Conservation (phyloP, 108 stramenopile species). For the Fistulifera solaris region DNA sequence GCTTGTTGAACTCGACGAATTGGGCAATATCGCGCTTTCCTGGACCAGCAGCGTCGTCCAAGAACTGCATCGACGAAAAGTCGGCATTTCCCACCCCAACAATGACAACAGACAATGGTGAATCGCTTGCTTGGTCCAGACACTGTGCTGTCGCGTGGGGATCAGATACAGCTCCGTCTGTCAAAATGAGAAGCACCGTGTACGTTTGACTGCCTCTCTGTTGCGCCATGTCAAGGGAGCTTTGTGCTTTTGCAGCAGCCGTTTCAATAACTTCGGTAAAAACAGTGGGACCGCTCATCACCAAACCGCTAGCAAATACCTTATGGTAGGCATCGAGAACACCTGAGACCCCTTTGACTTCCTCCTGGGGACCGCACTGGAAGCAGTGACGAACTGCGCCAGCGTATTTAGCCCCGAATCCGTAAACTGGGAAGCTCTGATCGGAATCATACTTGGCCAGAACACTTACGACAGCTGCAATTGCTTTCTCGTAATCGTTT, state of each 20-base stretch:
- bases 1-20: constrained; percentile 60
- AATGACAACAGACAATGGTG: constrained; percentile 68
- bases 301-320: constrained; percentile 42
- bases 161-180: constrained; percentile 85
- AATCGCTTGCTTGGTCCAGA: constrained; percentile 29
- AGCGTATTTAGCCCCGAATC: constrained; percentile 86
- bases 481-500: constrained; percentile 75
- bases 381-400: constrained; percentile 72
- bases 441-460: constrained; percentile 76
- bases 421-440: constrained; percentile 71
- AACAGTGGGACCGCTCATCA: constrained; percentile 79
- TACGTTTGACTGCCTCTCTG: constrained; percentile 34
- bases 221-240: constrained; percentile 20
- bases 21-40: constrained; percentile 68
- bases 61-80: constrained; percentile 61
- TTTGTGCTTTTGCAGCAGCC: constrained; percentile 42
- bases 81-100: constrained; percentile 79
- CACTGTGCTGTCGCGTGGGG: constrained; percentile 52
- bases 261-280: constrained; percentile 74
- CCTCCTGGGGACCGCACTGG: constrained; percentile 39
- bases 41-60: constrained; percentile 40
- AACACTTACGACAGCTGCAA: constrained; percentile 46
- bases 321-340: constrained; percentile 58
- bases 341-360: constrained; percentile 65
- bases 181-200: constrained; percentile 77